Base-by-base conservation (phyloP, 2,329 filamentous ascomycete species). In the Talaromyces islandicus region DNA sequence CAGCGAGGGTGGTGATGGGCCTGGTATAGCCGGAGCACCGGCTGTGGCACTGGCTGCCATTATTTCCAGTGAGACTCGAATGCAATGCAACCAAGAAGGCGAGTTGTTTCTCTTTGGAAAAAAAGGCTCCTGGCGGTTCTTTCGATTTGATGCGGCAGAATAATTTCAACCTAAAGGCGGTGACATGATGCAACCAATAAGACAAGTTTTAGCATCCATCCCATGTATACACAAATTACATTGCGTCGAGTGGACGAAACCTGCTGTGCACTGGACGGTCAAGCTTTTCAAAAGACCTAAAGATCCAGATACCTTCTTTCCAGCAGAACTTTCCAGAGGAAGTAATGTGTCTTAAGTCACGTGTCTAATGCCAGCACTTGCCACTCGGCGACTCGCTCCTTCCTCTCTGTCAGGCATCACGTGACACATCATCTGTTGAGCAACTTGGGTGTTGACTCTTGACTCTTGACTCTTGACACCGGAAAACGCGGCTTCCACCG, bases 1-100 rank as follows among this genome's bases (percentile, higher is more conserved):
- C 76, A 65, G 81, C 70, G 70, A 85, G 68, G 58, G 77, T 24
- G 71, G 55, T 25, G 60, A 54, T 3, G 56, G 27, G 4, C 56
- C 56, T 7, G 56, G 21, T 11, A 60, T 30, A 24, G 50, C 27
- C 32, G 58, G 17, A 9, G 65, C 60, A 55, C 66, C 59, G 61
- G 57, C 35, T 11, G 64, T 48, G 50, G 66, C 50, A 14, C 61
- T 54, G 24, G 67, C 62, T 25, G 64, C 64, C 69, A 72, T 73
- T 27, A 62, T 62, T 50, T 52, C 1, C 5, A 29, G 14, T 27
- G 12, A 11, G n/a, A 9, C 24, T 17, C 5, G 25, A 27, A 17
- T n/a, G 48, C 17, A 25, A 52, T n/a, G 11, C 24, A 52, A n/a
- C 17, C 48, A 12, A 17, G 27, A 2, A 25, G 48, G 7, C 3